These are phyloP conservation scores for Fusarium sambucinum DNA, from an alignment of 2,329 filamentous ascomycete genomes.

Conservation along the genomic window DNA sequence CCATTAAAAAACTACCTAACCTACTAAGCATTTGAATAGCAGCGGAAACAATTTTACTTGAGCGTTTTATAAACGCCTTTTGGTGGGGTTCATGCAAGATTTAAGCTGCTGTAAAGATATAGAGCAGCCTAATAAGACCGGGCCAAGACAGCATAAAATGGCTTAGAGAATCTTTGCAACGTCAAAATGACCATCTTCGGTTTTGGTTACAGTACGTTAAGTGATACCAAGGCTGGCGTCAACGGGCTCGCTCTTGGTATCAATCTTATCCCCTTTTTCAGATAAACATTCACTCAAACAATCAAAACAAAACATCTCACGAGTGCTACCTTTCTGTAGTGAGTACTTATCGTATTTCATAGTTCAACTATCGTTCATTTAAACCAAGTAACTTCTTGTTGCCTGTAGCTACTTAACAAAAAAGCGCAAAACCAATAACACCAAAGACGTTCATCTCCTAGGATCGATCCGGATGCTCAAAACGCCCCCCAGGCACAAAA, in stretches of 20 bases:
- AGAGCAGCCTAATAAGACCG: no score
- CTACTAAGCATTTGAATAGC: background rate
- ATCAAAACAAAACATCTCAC: background rate
- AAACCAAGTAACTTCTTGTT: conserved; percentile 49
- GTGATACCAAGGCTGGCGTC: no score
- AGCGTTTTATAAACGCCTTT: background rate
- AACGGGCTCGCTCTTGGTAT: no score
- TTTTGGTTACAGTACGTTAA: no score
- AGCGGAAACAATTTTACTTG: background rate
- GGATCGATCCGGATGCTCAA: conserved; percentile 44
- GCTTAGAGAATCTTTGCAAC: no score
- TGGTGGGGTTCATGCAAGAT: background rate
- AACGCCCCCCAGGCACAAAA: conserved; percentile 47
- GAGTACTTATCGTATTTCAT: conserved; percentile 38
- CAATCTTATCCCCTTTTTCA: no score
- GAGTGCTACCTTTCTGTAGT: background rate
- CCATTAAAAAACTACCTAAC: background rate
- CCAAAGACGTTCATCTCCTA: conserved; percentile 47
- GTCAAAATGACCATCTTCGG: no score
- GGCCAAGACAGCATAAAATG: no score
- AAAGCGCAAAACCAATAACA: conserved; percentile 43
- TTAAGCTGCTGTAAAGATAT: no score
- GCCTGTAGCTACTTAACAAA: conserved; percentile 45
- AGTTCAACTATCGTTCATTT: conserved; percentile 41
- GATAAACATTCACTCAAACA: background rate